Evolutionary conservation across 148 eudicot species (phyloP), one percentile per base, ranked within the genome.

Genomic region (Nepenthes mirabilis): DNA sequence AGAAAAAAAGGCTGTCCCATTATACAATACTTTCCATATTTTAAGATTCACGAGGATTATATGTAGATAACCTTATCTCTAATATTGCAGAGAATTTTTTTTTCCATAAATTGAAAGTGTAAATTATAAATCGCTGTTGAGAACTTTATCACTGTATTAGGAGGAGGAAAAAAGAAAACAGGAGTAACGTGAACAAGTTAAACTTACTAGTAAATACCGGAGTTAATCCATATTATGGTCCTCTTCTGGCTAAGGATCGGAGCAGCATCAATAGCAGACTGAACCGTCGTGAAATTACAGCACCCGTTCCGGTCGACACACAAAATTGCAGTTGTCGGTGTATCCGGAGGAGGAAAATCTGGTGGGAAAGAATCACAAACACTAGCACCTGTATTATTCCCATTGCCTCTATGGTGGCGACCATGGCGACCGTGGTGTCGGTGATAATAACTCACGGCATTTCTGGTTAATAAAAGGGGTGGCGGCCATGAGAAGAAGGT

Each of bases 231-330:
- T 34, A 91, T 70, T 2, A 80, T 43, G 61, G 66, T 77, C 73
- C 83, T 74, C 65, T 82, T 88, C 50, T 67, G 80, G 75, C 83
- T 83, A 48, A 75, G 64, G 49, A 68, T 65, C 8, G 76, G 83
- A 1, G 82, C 81, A 32, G 88, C 84, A 60, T 85, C 86, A 10
- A 91, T 75, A 35, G 98, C 98, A 2, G 94, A 77, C 59, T 91
- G 96, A 5, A 91, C 77, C 0, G 90, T 76, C 0, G 96, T 88
- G 72, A 83, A 91, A 65, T 88, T 85, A 65, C 98, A 91, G 50
- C 98, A 91, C n/a, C 98, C 98, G 14, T 86, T 83, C 14, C 59
- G 70, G 74, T 91, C 98, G 4, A 91, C 98, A 54, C 97, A 91
- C 11, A 85, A 45, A 32, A 70, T 59, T 6, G 82, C 71, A 8